phyloP scores from a whole-genome alignment of 2,329 filamentous ascomycete species.

The Corniculantispora saksenae region DNA sequence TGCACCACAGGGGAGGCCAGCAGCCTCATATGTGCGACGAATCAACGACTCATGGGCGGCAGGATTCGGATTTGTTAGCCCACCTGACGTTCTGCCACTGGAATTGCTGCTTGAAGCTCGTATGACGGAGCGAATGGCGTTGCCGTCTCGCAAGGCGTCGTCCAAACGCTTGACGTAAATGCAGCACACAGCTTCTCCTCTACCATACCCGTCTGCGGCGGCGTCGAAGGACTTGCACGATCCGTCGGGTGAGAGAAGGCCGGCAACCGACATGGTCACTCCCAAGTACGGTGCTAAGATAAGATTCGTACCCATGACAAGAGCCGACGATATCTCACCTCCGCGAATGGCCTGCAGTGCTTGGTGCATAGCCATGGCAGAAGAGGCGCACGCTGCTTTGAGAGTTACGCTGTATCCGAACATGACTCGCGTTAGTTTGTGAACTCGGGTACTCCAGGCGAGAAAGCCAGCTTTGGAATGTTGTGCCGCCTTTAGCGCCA shows the following conservation, averaged over 20 bases:
- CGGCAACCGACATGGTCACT: constrained; percentile 26
- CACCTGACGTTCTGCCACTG: constrained; percentile 40
- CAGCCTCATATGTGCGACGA: constrained; percentile 35
- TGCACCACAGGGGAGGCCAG: constrained; percentile 27
- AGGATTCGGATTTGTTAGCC: constrained; percentile 41
- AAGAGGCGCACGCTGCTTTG: constrained; percentile 37
- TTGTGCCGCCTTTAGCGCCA: no score
- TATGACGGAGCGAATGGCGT: constrained; percentile 41
- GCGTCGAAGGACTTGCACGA: constrained; percentile 38
- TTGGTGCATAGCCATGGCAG: constrained; percentile 32
- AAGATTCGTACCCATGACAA: constrained; percentile 37
- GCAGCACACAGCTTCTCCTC: constrained; percentile 45
- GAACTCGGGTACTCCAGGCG: no score
- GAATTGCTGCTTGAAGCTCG: constrained; percentile 33
- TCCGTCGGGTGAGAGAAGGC: constrained; percentile 31
- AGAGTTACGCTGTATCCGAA: constrained; percentile 31
- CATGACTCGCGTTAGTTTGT: no score
- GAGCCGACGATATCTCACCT: constrained; percentile 30
- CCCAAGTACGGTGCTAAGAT: constrained; percentile 31
- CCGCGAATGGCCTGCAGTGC: constrained; percentile 31
- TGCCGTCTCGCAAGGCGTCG: constrained; percentile 45
- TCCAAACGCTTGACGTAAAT: constrained; percentile 45
- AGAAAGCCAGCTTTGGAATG: no score
- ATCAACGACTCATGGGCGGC: constrained; percentile 42
- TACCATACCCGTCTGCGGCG: constrained; percentile 46